Evolutionary conservation across 2,329 filamentous ascomycete species (phyloP), one percentile per base, ranked within the genome.

Genomic region (Pseudonectria foliicola): DNA sequence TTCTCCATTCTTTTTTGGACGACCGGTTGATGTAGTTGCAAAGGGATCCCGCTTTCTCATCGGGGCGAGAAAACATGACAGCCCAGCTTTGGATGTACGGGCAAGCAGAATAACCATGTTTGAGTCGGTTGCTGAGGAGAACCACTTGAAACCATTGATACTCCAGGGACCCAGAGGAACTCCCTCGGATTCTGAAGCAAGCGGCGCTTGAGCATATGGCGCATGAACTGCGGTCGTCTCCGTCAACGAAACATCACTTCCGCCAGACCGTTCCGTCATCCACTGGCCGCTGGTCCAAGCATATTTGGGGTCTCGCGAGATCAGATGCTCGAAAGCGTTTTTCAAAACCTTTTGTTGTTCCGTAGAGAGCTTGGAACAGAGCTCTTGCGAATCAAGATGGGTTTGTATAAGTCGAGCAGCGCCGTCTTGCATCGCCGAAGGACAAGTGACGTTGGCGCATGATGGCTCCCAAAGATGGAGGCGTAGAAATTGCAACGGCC

Each of bases 281-380:
- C 82, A 86, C 53, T 86, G 82, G 0, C 81, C 81, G 27, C 74
- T 82, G 0, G 80, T 86, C 82, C 81, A 86, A 1, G 75, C 73
- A 13, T 57, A 44, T 4, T 21, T 28, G 0, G 59, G 50, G 15
- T 80, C 66, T 4, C 71, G 63, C 4, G 70, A 74, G 2, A 63
- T 73, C 4, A 84, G 59, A 10, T 70, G 69, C 6, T 59, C 50
- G 43, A 69, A 76, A 4, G 72, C 73, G 27, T 72, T 65, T 25
- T 68, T 60, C 31, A 78, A 67, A 1, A 77, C 68, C 13, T 46
- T 44, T 7, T 59, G 58, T 41, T 64, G 54, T 2, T 52, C 42
- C 4, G 42, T 31, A 1, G 50, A 49, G 15, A 61, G 47, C 13
- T 41, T 47, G 1, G 47, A 36, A 23, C 50, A 43, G 8, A 61